Conservation (phyloP, 73 alveolate genomes). For the Tetrahymena elliotti region DNA sequence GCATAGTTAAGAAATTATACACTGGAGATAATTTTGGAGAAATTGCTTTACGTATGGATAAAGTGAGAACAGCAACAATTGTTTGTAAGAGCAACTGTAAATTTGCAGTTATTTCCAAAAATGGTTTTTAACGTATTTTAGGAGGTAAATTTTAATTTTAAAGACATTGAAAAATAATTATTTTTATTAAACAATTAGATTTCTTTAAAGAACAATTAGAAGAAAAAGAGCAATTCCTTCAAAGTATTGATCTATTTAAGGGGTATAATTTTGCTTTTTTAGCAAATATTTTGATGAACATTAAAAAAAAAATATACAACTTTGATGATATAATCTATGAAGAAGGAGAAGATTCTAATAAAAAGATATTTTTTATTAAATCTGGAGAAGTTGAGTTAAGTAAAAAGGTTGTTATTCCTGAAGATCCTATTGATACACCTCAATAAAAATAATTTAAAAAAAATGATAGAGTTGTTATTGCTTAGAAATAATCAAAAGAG, state of each 20-base stretch:
- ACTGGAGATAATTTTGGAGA: not conserved
- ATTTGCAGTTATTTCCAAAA: not conserved
- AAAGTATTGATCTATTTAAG: not conserved
- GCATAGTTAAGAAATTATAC: not conserved
- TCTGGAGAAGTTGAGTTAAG: not conserved
- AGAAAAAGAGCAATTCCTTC: not conserved
- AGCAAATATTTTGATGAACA: not conserved
- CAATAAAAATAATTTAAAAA: not conserved
- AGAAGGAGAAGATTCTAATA: not conserved
- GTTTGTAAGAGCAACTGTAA: not conserved
- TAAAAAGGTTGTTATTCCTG: not conserved
- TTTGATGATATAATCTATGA: not conserved
- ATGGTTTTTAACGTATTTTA: not conserved
- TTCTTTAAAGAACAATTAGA: not conserved
- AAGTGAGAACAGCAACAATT: not conserved
- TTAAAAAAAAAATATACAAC: not conserved
- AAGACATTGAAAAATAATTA: not conserved
- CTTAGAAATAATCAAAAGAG: not conserved
- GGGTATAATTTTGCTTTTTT: not conserved
- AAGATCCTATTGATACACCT: not conserved
- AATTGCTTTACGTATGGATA: not conserved
- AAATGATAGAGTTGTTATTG: not conserved
- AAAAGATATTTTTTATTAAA: not conserved
- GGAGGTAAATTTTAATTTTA: not conserved
- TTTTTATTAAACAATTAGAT: not conserved